These are phyloP conservation scores for Protomyces inouyei DNA, from an alignment of 1,139 yeast species.

Conservation along the genomic window DNA sequence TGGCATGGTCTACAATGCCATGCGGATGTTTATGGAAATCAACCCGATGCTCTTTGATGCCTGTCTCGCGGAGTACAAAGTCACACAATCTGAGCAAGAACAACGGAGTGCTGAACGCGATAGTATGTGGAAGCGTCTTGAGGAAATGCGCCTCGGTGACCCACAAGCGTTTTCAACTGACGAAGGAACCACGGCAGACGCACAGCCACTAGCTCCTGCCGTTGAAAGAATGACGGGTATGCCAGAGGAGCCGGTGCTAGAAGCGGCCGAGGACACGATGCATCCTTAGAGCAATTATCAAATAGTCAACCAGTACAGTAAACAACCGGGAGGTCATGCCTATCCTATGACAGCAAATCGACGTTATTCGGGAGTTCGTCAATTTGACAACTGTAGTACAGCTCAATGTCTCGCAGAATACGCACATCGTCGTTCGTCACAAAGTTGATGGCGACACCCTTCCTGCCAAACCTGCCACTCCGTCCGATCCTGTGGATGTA, in stretches of 20 bases:
- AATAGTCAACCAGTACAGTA: background rate
- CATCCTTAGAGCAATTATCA: background rate
- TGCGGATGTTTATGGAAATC: conserved; percentile 89
- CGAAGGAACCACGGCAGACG: background rate
- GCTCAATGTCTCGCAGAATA: conserved; percentile 95
- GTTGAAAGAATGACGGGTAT: background rate
- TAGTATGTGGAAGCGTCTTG: conserved; percentile 32
- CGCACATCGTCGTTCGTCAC: conserved; percentile 87
- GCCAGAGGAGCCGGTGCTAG: background rate
- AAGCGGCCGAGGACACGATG: background rate
- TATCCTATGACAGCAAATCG: background rate
- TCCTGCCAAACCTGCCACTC: conserved; percentile 99
- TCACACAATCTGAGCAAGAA: conserved; percentile 57
- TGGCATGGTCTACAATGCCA: conserved; percentile 81
- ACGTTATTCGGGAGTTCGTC: conserved; percentile 57
- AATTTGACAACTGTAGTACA: conserved; percentile 96
- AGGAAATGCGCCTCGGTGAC: conserved; percentile 26
- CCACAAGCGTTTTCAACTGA: background rate
- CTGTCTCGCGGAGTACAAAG: conserved; percentile 75
- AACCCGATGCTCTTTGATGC: conserved; percentile 88
- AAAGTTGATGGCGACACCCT: conserved; percentile 99
- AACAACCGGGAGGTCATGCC: no score
- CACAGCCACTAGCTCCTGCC: background rate
- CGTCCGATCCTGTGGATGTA: conserved; percentile 99
- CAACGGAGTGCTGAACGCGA: conserved; percentile 30